Evolutionary conservation across 768 basidiomycete species (phyloP), one percentile per base, ranked within the genome.

Genomic region (Pisolithus sp.): DNA sequence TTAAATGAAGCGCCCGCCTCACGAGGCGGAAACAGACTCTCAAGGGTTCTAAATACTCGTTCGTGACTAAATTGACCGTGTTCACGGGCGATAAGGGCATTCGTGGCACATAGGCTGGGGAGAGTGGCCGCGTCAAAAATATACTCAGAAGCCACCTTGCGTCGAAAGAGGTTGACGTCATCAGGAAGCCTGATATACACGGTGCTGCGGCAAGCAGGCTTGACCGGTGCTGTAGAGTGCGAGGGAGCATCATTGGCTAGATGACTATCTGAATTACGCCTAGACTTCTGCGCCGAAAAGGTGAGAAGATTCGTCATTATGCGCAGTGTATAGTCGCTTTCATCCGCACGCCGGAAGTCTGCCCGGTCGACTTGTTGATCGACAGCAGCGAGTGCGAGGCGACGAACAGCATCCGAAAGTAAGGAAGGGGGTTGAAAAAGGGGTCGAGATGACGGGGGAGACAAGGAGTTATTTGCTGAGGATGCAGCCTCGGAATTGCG

Each of bases 261-360:
- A 20, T 31, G 24, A 2, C 31, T 2, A 18, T 34, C 50, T 15
- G 50, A 44, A 61, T 49, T 55, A 58, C 42, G 50, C 59, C 54
- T 39, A 61, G 52, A 28, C 53, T 62, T 62, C 37, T 76, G 73
- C 52, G 76, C 78, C 12, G 81, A 78, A 50, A 81, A 74, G 0
- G 83, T 81, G 50, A 89, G 72, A 2, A 89, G 69, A 59, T 86
- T 87, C 4, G 86, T 87, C 86, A 89, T 86, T 54, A 86, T 80
- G 13, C 84, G 79, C n/a, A 84, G 62, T 28, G 86, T 82, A 57
- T 81, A 79, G 47, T 79, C 74, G 9, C 75, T 75, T 39, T 78
- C 76, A 48, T 78, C 79, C 10, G 70, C 68, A 30, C 71, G 73
- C 48, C 74, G 73, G 46, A 76, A 75, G 23, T 64, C 67, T 24